phyloP scores from a whole-genome alignment of 2,329 filamentous ascomycete genomes.

The Cyclaneusma minus region DNA sequence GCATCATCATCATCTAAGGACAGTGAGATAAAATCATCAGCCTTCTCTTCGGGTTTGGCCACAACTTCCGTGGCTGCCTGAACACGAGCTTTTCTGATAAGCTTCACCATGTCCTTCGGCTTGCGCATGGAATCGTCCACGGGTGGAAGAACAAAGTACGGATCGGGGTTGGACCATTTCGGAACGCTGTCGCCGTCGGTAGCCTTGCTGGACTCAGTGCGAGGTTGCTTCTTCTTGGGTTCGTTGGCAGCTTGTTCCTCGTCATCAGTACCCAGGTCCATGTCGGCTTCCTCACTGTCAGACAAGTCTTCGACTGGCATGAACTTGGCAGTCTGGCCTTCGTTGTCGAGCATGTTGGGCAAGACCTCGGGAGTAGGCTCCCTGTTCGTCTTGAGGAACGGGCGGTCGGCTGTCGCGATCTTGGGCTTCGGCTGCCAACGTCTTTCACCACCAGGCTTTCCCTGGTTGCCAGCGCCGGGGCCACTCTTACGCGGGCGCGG shows the following conservation, averaged over 20 bases:
- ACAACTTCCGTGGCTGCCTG: slow-evolving; percentile 31
- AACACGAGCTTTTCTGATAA: slow-evolving; percentile 80
- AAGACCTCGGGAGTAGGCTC: slow-evolving; percentile 20
- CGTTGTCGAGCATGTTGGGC: slow-evolving; percentile 18
- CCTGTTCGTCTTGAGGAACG: slow-evolving; percentile 18
- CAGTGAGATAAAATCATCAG: slow-evolving; percentile 83
- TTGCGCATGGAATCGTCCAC: slow-evolving; percentile 58
- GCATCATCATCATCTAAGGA: slow-evolving; percentile 46
- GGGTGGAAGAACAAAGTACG: slow-evolving; percentile 77
- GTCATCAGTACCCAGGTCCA: slow-evolving; percentile 40
- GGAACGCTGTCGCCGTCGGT: slow-evolving; percentile 33
- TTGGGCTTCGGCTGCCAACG: slow-evolving; percentile 13
- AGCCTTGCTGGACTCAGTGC: slow-evolving; percentile 19
- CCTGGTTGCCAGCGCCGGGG: slow-evolving; percentile 1
- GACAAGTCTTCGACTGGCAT: slow-evolving; percentile 40
- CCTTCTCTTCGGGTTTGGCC: slow-evolving; percentile 35
- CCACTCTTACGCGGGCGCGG: slow-evolving; percentile 1
- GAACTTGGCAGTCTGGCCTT: slow-evolving; percentile 28
- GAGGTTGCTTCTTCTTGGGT: slow-evolving; percentile 28
- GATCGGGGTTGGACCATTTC: slow-evolving; percentile 93
- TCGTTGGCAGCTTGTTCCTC: slow-evolving; percentile 20
- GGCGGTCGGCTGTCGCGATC: slow-evolving; percentile 16
- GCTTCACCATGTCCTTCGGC: slow-evolving; percentile 73
- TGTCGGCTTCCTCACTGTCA: slow-evolving; percentile 43
- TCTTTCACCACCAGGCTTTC: slow-evolving; percentile 9